Evolutionary conservation across 2,329 filamentous ascomycete species (phyloP), one percentile per base, ranked within the genome.

Genomic region (Fusarium metavorans): DNA sequence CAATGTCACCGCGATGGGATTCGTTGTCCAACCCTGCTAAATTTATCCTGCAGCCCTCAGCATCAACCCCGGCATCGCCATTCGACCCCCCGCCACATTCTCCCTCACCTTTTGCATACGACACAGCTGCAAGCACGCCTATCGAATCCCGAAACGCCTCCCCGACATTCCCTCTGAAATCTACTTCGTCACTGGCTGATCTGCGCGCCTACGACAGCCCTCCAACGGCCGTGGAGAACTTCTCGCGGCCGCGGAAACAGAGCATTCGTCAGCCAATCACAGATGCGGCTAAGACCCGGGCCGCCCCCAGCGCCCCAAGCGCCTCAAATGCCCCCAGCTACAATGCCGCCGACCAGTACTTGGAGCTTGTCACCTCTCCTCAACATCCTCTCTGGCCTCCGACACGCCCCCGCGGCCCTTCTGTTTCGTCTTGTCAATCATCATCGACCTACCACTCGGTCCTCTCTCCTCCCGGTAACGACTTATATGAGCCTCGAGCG

Each of bases 201-300:
- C 73, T 82, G 68, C 80, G 85, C 50, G 72, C 77, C 80, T 78
- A 81, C 59, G 82, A 84, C 57, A 80, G 78, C 62, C 81, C 83
- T 73, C 78, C 80, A 56, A 82, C 88, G 41, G 78, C 80, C 54
- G 83, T 89, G 54, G 87, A 87, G 76, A 91, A 91, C 80, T 91
- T 91, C 79, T 91, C 89, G n/a, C 85, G 89, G 43, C 89, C 89
- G 48, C 84, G 89, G 67, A 89, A 89, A 70, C 82, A 84, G 43
- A 90, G 89, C 78, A 84, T 88, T 69, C 85, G 84, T 66, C 86
- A 87, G 70, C 78, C 83, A 61, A 79, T 81, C 52, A 76, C 79
- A 58, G 84, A 86, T 35, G 74, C 79, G 52, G 71, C 78, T 68
- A 82, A 80, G 54, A 74, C 80, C 41, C 81, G 80, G 52, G 78